Conservation (phyloP, 495 filamentous ascomycete genomes). For the Acidomyces sp. region DNA sequence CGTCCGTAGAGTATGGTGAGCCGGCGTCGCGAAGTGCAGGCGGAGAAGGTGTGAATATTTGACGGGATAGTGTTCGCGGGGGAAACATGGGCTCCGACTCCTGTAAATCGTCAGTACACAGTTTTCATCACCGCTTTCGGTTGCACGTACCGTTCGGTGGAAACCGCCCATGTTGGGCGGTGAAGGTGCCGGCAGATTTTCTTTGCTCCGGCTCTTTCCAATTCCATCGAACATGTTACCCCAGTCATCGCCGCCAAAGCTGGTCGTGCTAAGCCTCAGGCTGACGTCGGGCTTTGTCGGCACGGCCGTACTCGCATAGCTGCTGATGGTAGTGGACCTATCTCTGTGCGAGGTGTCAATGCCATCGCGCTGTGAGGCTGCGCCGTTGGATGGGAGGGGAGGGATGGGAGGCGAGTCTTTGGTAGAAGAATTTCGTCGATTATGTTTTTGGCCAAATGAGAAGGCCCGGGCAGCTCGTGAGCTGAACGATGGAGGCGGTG, state of each 20-base stretch:
- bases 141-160: conserved; percentile 17
- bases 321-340: conserved; percentile 26
- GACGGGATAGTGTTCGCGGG: conserved; percentile 13
- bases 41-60: conserved; percentile 18
- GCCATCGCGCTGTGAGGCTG: neutral
- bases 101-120: conserved; percentile 12
- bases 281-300: conserved; percentile 25
- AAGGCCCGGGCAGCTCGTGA: conserved; percentile 17
- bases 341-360: conserved; percentile 13
- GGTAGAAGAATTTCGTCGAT: neutral
- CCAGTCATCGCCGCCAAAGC: conserved; percentile 23
- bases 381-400: neutral
- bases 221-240: conserved; percentile 25
- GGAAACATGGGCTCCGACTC: conserved; percentile 23
- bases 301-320: conserved; percentile 32
- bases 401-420: conserved; percentile 3
- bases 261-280: conserved; percentile 17
- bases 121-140: neutral
- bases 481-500: conserved; percentile 17
- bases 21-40: conserved; percentile 15
- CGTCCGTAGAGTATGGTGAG: conserved; percentile 24
- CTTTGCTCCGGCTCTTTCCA: conserved; percentile 1
- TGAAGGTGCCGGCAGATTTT: conserved; percentile 3
- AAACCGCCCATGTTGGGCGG: conserved; percentile 1
- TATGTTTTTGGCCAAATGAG: conserved; percentile 17